Evolutionary conservation across 305 asterid species (phyloP), one percentile per base, ranked within the genome.

Genomic region (Stenogyne calaminthoides): DNA sequence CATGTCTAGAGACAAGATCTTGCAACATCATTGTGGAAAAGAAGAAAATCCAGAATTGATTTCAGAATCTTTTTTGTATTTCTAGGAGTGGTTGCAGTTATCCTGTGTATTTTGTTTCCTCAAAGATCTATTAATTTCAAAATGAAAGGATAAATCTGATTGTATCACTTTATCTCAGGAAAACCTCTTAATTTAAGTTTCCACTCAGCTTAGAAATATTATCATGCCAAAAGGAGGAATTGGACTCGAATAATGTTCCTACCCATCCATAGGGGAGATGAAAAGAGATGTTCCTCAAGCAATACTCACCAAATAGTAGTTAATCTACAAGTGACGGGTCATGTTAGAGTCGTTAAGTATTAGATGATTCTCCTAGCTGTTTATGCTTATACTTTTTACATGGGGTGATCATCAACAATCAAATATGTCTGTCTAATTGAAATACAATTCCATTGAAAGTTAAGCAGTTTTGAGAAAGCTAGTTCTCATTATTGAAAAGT

Each of bases 371-470:
- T 34, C 67, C 67, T 61, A 61, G 67, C 25, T 59, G 19, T 32
- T 46, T n/a, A 14, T 46, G 54, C 39, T 12, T 61, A 15, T 29
- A 25, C 65, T 14, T 42, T 32, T 70, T 25, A 11, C 44, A 49
- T 32, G 76, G 22, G 39, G 54, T 34, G 34, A 52, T 18, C 10
- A 58, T 59, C 51, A 70, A 29, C 29, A 62, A 64, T 64, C 9
- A 14, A 40, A 56, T 55, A 57, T 64, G 11, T 7, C 57, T 63
- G 62, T 49, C 71, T 34, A 27, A 4, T 60, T 20, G 64, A 51
- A 75, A 14, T 67, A 55, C 25, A 40, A 25, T 25, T 36, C 70
- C 71, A 70, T 70, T 11, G 16, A 34, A 40, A 40, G 56, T 34
- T 36, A 3, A 62, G 60, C 25, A 69, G 64, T 44, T 63, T 47